A percentile compares a stretch with the other conserved stretches of the same genome.
Evolutionary conservation across 1,284 basidiomycete species (phyloP).

Genomic region (Trichosporon asahii): DNA sequence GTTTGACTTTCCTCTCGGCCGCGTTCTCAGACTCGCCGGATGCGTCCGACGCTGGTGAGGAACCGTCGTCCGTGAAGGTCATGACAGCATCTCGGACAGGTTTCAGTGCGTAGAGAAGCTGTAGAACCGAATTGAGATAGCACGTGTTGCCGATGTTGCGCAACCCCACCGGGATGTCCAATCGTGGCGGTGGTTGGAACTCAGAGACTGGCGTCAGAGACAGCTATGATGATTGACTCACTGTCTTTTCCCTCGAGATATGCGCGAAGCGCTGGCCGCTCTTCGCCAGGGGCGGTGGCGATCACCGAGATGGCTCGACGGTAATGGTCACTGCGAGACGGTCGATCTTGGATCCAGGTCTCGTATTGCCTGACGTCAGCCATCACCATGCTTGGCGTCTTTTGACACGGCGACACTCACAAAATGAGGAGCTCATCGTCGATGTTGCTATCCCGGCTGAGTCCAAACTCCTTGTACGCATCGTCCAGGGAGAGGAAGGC

Average conservation of each 20-base stretch:
- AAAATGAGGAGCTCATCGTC: slow-evolving; percentile 39
- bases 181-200: slow-evolving; percentile 30
- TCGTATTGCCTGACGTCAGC: slow-evolving; percentile 43
- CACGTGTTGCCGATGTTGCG: slow-evolving; percentile 52
- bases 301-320: slow-evolving; percentile 40
- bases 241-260: slow-evolving; percentile 33
- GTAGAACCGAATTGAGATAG: slow-evolving; percentile 50
- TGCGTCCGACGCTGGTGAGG: background rate
- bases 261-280: slow-evolving; percentile 37
- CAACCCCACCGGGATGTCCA: slow-evolving; percentile 49
- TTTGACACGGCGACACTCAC: too few relatives aligned
- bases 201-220: slow-evolving; percentile 21
- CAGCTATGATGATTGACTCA: background rate
- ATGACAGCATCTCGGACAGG: slow-evolving; percentile 47
- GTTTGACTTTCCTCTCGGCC: slow-evolving; percentile 21
- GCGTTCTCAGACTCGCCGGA: slow-evolving; percentile 10
- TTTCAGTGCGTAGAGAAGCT: slow-evolving; percentile 46
- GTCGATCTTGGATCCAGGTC: slow-evolving; percentile 23
- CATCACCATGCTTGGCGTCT: background rate
- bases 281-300: slow-evolving; percentile 41
- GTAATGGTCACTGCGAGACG: slow-evolving; percentile 40
- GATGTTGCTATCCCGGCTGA: slow-evolving; percentile 32
- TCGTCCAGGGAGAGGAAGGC: slow-evolving; percentile 39
- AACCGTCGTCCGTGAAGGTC: slow-evolving; percentile 26
- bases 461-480: slow-evolving; percentile 43